Percentiles rank a stretch among this genome's conserved stretches.
These are phyloP conservation scores for Flaveria trinervia DNA, from an alignment of 129 eudicot genomes.

Conservation along the genomic window DNA sequence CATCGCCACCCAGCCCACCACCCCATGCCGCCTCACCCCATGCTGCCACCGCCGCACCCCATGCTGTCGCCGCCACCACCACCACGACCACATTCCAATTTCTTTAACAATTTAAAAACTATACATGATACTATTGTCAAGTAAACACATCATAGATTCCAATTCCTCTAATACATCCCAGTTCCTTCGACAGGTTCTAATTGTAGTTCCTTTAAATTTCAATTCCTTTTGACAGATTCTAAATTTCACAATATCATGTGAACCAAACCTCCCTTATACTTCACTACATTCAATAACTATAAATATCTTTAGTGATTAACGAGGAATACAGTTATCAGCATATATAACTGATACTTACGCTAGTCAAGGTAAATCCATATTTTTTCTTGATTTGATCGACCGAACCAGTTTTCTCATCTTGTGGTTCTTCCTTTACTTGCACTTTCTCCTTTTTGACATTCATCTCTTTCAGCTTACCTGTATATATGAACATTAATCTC, in stretches of 20 bases:
- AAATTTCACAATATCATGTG: neutral
- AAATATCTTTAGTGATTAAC: neutral
- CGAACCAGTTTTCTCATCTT: slow-evolving; percentile 63
- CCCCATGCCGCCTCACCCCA: neutral
- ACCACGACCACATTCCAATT: neutral
- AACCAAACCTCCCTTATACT: neutral
- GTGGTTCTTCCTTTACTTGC: slow-evolving; percentile 57
- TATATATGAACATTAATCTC: slow-evolving; percentile 2
- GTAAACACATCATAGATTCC: neutral
- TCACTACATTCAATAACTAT: neutral
- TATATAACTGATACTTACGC: slow-evolving; percentile 47
- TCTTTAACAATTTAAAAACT: neutral
- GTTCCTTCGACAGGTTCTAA: too few relatives aligned
- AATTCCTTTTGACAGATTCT: neutral
- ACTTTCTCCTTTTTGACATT: slow-evolving; percentile 73
- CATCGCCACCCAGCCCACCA: neutral
- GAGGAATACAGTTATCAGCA: neutral
- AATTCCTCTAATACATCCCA: neutral
- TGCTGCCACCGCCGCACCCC: neutral
- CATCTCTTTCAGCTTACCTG: slow-evolving; percentile 76
- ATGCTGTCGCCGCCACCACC: neutral
- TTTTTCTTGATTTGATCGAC: slow-evolving; percentile 94
- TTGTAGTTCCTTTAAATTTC: neutral
- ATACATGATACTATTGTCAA: neutral
- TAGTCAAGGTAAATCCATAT: slow-evolving; percentile 71